Evolutionary conservation across 108 stramenopile species (phyloP), one percentile per base, ranked within the genome.

Genomic region (Fistulifera solaris): DNA sequence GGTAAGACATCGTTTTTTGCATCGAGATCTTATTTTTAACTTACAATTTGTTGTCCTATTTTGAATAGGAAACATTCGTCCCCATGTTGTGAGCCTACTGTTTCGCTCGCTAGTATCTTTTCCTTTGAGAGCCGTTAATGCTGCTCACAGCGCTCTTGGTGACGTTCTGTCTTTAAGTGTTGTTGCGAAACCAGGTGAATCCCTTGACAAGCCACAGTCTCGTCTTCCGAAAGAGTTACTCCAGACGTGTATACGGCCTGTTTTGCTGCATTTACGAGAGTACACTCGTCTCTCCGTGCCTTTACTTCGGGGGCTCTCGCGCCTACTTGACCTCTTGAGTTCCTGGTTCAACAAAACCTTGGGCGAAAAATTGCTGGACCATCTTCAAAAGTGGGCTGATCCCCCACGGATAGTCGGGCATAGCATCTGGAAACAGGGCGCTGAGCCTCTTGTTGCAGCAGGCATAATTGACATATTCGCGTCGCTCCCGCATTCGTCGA

Each of bases 261-360:
- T 91, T 7, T 64, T 91, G 26, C 24, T 91, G 39, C 80, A 91
- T 66, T 66, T 91, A 2, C 46, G 85, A 54, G 89, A 91, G 27
- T 77, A 85, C 52, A 82, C 78, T 22, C 74, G 79, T 23, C 67
- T 91, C 13, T 76, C 83, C 8, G 61, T 82, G 12, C 71, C 74
- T 15, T 70, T 87, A 13, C 59, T 91, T 2, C 67, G 83, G 21
- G 89, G 85, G 22, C 61, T 91, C 5, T 72, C 83, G 17, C 67
- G 73, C 40, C 67, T 91, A 13, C 60, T 92, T 21, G 69, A 78
- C 1, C 64, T 92, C 13, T 70, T 91, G 19, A 70, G 82, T n/a
- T 68, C 80, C 8, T 87, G 85, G 89, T 91, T 91, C 59, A 91
- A 86, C 61, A 82, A 78, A 42, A 81, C 85, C 0, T 58, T 91